Evolutionary conservation across 768 basidiomycete genomes (phyloP).

Genomic region (Hortiboletus campestris): DNA sequence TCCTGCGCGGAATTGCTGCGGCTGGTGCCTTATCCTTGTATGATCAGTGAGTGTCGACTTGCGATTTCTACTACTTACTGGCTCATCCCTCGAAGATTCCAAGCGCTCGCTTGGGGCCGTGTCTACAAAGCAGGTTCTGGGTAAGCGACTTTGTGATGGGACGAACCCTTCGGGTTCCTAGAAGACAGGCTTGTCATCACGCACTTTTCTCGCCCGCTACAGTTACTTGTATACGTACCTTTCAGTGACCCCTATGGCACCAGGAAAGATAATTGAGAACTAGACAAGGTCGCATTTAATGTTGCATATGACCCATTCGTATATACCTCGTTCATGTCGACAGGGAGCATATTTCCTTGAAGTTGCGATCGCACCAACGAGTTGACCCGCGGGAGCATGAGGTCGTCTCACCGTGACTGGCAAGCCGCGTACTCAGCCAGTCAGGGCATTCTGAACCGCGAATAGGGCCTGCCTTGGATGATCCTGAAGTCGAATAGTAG

Average conservation of each 20-base stretch:
- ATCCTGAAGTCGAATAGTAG: neutral
- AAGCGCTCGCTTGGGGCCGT: conserved; percentile 54
- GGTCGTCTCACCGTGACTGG: neutral
- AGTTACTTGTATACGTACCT: neutral
- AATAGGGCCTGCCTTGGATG: neutral
- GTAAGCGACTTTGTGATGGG: neutral
- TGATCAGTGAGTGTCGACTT: conserved; percentile 43
- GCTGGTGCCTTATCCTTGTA: conserved; percentile 59
- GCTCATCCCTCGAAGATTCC: conserved; percentile 34
- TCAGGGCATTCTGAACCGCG: neutral
- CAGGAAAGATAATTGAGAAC: neutral
- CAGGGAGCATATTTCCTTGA: neutral
- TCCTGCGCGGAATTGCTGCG: conserved; percentile 51
- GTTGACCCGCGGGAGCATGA: neutral
- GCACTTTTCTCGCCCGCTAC: neutral
- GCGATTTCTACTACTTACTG: neutral
- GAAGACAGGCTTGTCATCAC: neutral
- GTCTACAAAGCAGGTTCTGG: conserved; percentile 49
- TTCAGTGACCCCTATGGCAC: neutral
- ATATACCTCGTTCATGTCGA: neutral
- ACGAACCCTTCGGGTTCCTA: neutral
- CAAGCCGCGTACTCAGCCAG: neutral
- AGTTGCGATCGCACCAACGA: neutral
- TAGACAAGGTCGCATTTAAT: neutral
- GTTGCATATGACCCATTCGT: neutral